Base-by-base conservation (phyloP, 139 green algal genomes). In the Deuterostichococcus epilithicus region DNA sequence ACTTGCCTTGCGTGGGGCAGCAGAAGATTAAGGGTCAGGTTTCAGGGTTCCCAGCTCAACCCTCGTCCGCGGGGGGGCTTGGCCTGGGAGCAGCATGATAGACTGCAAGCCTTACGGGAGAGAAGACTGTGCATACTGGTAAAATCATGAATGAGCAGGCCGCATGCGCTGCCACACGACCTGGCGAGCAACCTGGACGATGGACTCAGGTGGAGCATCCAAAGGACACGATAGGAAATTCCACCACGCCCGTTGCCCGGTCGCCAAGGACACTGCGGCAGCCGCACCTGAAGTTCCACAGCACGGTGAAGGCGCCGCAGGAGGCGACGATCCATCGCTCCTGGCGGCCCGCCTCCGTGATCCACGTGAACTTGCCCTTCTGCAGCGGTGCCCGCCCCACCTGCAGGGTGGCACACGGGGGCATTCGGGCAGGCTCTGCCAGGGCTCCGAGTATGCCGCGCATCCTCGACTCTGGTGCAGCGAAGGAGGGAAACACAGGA, bases 261-360 rank as follows among this genome's bases (percentile, higher is more conserved):
- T 58, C 73, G 0, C n/a, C n/a, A n/a, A n/a, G n/a, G n/a, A n/a
- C n/a, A n/a, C 52, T 5, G 20, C 18, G 70, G 28, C 44, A 1
- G 44, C 18, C 60, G 1, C 25, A 70, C 78, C 81, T 80, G 78
- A 97, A 94, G 81, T 97, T 96, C 93, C 92, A 96, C 8, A 94
- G 83, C 33, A 97, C 86, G 2, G 85, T 92, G 83, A 89, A 92
- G 78, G 86, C 88, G 72, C 92, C 94, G 69, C 87, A 94, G 22
- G 77, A 85, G 39, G 91, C 92, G 44, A 94, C 92, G 39, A 97
- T 86, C 89, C 91, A 98, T 36, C 94, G 88, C 87, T 97, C 94
- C 36, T 90, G 81, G 38, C 75, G 78, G 44, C 89, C 90, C 13
- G 72, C 23, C 85, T 98, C 89, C 2, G 95, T 98, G 36, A 98